These are phyloP conservation scores for Spizellomyces punctatus DNA, from an alignment of 192 early-diverging fungal species.

Conservation along the genomic window DNA sequence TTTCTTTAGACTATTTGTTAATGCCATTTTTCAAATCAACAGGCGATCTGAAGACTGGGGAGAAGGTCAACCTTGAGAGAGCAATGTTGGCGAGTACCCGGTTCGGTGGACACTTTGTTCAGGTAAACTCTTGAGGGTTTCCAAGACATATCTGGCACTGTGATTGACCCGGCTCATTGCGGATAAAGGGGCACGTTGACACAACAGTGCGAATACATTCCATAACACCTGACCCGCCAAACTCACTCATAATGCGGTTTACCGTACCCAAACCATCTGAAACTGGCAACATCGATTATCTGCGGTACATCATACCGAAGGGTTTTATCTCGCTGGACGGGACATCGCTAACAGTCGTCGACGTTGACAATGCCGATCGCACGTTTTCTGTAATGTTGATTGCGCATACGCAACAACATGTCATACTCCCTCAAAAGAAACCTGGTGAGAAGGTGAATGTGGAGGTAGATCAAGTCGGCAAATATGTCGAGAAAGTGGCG, in stretches of 20 bases:
- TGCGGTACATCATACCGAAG: constrained; percentile 91
- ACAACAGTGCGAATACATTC: constrained; percentile 74
- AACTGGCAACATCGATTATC: constrained; percentile 45
- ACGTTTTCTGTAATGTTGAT: constrained; percentile 96
- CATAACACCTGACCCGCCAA: constrained; percentile 80
- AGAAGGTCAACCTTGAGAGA: constrained; percentile 90
- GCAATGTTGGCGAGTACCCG: constrained; percentile 85
- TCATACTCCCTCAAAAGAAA: constrained; percentile 76
- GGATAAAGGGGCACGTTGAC: constrained; percentile 83
- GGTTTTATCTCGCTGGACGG: constrained; percentile 95
- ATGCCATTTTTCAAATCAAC: neutral
- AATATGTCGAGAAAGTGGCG: constrained; percentile 88
- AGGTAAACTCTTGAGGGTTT: constrained; percentile 41
- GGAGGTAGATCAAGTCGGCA: constrained; percentile 97
- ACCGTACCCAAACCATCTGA: constrained; percentile 44
- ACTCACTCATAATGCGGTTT: constrained; percentile 80
- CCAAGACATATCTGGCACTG: neutral
- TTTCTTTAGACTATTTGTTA: neutral
- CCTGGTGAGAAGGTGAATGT: constrained; percentile 84
- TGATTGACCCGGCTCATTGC: neutral
- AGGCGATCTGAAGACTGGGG: constrained; percentile 75
- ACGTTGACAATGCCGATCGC: constrained; percentile 73
- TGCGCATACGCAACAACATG: constrained; percentile 84
- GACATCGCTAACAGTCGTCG: constrained; percentile 91
- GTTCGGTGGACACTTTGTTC: constrained; percentile 97